Evolutionary conservation across 2,329 filamentous ascomycete genomes (phyloP), one percentile per base, ranked within the genome.

Genomic region (Fonsecaea nubica): DNA sequence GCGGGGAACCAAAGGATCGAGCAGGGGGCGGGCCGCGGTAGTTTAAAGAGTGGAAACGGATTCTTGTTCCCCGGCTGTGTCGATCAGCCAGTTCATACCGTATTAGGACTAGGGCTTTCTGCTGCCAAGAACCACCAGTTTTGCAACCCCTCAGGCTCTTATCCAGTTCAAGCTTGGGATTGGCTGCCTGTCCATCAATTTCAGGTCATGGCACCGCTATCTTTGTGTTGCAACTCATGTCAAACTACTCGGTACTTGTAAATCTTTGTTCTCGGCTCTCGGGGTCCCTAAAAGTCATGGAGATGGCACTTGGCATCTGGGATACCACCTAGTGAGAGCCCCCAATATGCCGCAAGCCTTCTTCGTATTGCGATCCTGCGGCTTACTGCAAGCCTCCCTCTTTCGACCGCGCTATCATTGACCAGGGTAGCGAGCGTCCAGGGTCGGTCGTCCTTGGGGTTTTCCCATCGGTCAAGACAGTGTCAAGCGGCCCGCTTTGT

Each of bases 81-180:
- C 45, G 45, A 50, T 50, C 45, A 10, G 4, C 25, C 13, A 3
- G 45, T 25, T 2, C 5, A 50, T 30, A 25, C 45, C 7, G 10
- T 25, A 25, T 50, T 25, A 1, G 18, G 45, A 25, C 18, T 25
- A 25, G 18, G 12, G n/a, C 6, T 9, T 10, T 0, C 12, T 25
- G 18, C 45, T 8, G 45, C 45, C 45, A 50, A 50, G 18, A 2
- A 21, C 18, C 10, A 21, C 15, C n/a, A 25, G 45, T 9, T 12
- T 25, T 50, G 45, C 45, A 48, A 50, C 18, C 42, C 42, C 45
- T 50, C 45, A 12, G 12, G 45, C 45, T 50, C 18, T 50, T 25
- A 3, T 13, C 15, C 45, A 50, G 12, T 9, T 25, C 45, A 25
- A 21, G 18, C 2, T 21, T n/a, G 8, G 18, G 45, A 25, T 50